Evolutionary conservation across 2,329 filamentous ascomycete species (phyloP), one percentile per base, ranked within the genome.

Genomic region (Sporothrix inflata): DNA sequence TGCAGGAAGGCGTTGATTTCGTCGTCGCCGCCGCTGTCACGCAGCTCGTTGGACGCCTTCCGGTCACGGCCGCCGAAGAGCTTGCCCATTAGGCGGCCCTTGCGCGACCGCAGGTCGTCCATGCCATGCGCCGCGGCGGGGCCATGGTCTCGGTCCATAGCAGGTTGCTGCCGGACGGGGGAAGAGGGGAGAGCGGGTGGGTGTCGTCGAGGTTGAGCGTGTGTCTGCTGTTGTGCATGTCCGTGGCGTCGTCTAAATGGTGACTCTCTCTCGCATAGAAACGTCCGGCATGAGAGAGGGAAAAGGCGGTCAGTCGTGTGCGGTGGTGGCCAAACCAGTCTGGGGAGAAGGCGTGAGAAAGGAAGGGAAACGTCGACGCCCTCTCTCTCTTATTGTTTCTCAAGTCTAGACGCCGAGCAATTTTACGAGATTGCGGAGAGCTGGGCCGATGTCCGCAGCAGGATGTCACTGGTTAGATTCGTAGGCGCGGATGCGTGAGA

Each of bases 21-120:
- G 30, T 73, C 66, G 40, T 63, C 47, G 49, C 55, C 34, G 55
- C 80, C 81, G 14, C 80, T 81, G 68, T 80, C 72, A 4, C 60
- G 79, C 73, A 81, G 79, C 73, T 83, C 82, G 77, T 74, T 80
- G 75, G 76, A 77, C 74, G 76, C 72, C 78, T 82, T 79, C 75
- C 79, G 78, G 76, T 80, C 80, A 77, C 78, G 78, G 66, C 77
- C 79, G 72, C 84, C 84, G 77, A 90, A 90, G 72, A 91, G 82
- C 82, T 89, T 90, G 75, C 88, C 88, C 85, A 90, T 90, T 63
- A 91, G 80, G 74, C 89, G 88, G 77, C 85, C 84, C 76, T 85
- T 82, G 79, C 82, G 84, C 47, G 84, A 84, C 73, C 65, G 70
- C 49, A 14, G 27, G 14, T 74, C 73, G 27, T 75, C 74, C 3